These are phyloP conservation scores for Stagonosporopsis vannaccii DNA, from an alignment of 2,329 filamentous ascomycete genomes.

Conservation along the genomic window DNA sequence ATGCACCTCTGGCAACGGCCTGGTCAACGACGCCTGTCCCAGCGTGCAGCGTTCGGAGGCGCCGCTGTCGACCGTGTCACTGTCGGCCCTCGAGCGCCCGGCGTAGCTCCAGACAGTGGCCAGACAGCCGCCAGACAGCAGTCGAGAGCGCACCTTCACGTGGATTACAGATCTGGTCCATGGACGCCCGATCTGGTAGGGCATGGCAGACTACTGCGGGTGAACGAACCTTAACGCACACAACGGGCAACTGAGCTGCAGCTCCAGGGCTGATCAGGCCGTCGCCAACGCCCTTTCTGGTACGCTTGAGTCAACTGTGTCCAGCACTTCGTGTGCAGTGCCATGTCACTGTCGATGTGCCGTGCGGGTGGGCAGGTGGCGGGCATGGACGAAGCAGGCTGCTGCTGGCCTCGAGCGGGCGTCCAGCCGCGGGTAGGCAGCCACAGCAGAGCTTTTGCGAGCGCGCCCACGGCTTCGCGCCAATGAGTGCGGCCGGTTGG, in stretches of 20 bases:
- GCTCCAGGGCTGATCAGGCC: constrained; percentile 3
- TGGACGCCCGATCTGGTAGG: background rate
- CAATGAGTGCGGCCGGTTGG: constrained; percentile 9
- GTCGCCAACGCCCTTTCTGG: constrained; percentile 3
- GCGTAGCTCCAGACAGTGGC: constrained; percentile 1
- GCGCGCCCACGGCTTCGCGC: background rate
- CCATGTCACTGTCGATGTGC: constrained; percentile 10
- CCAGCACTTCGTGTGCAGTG: background rate
- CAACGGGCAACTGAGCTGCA: constrained; percentile 3
- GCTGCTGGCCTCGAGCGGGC: background rate
- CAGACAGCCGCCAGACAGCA: background rate
- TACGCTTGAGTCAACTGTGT: constrained; percentile 4
- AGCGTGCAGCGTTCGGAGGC: background rate
- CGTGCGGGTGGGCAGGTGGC: constrained; percentile 1
- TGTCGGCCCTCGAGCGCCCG: background rate
- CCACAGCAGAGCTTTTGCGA: constrained; percentile 7
- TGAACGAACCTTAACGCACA: background rate
- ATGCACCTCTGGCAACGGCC: background rate
- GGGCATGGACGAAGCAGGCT: constrained; percentile 13
- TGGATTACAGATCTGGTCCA: constrained; percentile 3
- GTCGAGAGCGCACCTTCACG: constrained; percentile 2
- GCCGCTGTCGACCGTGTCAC: constrained; percentile 2
- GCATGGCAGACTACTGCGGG: constrained; percentile 7
- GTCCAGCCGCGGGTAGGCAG: constrained; percentile 13
- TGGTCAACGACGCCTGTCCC: background rate